phyloP scores from a whole-genome alignment of 2,329 filamentous ascomycete species.

The Lachnellula cervina region DNA sequence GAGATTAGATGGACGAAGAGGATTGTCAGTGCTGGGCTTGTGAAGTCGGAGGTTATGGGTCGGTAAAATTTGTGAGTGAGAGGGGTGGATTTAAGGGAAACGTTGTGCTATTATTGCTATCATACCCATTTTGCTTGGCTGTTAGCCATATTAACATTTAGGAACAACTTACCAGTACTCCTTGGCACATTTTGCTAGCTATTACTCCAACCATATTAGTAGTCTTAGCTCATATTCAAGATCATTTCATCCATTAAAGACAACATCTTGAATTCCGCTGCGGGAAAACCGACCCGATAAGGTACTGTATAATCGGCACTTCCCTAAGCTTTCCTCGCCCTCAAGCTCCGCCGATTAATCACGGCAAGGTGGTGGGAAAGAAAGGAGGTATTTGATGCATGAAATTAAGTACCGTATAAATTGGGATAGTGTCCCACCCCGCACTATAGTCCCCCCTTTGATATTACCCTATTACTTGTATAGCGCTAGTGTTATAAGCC shows the following conservation, averaged over 20 bases:
- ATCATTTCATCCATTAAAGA: background rate
- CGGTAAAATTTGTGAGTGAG: conserved; percentile 3
- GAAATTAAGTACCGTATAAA: no score
- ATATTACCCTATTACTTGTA: no score
- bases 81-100: conserved; percentile 3
- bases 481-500: no score
- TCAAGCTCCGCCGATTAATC: no score
- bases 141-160: conserved; percentile 22
- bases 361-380: no score
- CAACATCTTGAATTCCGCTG: no score
- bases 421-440: no score
- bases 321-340: no score
- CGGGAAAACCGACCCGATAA: no score
- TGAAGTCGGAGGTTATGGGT: conserved; percentile 4
- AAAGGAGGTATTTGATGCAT: no score
- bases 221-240: background rate
- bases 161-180: conserved; percentile 13
- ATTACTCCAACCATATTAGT: background rate
- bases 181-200: conserved; percentile 12
- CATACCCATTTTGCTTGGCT: conserved; percentile 12
- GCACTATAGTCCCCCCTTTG: no score
- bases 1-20: conserved; percentile 47
- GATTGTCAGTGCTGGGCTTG: conserved; percentile 32
- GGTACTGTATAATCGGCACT: no score
- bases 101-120: conserved; percentile 22